phyloP scores from a whole-genome alignment of 1,139 yeast genomes.

The Pneumocystis canis region DNA sequence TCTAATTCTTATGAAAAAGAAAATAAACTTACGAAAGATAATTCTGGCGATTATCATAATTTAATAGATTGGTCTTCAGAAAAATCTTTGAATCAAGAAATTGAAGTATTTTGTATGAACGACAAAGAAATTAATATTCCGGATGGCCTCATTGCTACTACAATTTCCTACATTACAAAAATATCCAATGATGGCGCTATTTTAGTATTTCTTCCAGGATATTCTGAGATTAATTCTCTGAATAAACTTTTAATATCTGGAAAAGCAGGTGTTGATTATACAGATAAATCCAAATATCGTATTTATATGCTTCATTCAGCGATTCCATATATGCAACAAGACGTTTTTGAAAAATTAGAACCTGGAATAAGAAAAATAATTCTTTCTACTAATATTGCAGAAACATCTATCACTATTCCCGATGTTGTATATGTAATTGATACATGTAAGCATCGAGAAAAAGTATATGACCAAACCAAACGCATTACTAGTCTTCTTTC shows the following conservation, averaged over 20 bases:
- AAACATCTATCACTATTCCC: slow-evolving; percentile 64
- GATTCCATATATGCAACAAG: slow-evolving; percentile 47
- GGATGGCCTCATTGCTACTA: slow-evolving; percentile 10
- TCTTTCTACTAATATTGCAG: slow-evolving; percentile 63
- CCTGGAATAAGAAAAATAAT: slow-evolving; percentile 46
- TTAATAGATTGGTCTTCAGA: slow-evolving; percentile 5
- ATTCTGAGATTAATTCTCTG: slow-evolving; percentile 58
- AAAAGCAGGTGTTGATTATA: slow-evolving; percentile 40
- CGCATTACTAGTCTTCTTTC: slow-evolving; percentile 53
- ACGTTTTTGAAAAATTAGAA: slow-evolving; percentile 43
- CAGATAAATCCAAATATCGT: slow-evolving; percentile 38
- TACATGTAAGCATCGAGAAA: slow-evolving; percentile 54
- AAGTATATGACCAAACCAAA: slow-evolving; percentile 43
- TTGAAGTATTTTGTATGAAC: slow-evolving; percentile 6
- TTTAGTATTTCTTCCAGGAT: slow-evolving; percentile 64
- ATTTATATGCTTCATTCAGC: slow-evolving; percentile 62
- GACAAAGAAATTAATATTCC: slow-evolving; percentile 9
- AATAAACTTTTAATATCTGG: slow-evolving; percentile 39
- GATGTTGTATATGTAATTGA: slow-evolving; percentile 75
- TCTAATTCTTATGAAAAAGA: slow-evolving; percentile 6
- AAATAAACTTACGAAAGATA: slow-evolving; percentile 6
- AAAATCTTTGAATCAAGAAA: neutral
- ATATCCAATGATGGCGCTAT: slow-evolving; percentile 31
- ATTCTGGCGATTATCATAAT: slow-evolving; percentile 5
- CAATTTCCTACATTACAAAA: slow-evolving; percentile 5